Conservation (phyloP, 148 eudicot genomes). For the Camellia sinensis region DNA sequence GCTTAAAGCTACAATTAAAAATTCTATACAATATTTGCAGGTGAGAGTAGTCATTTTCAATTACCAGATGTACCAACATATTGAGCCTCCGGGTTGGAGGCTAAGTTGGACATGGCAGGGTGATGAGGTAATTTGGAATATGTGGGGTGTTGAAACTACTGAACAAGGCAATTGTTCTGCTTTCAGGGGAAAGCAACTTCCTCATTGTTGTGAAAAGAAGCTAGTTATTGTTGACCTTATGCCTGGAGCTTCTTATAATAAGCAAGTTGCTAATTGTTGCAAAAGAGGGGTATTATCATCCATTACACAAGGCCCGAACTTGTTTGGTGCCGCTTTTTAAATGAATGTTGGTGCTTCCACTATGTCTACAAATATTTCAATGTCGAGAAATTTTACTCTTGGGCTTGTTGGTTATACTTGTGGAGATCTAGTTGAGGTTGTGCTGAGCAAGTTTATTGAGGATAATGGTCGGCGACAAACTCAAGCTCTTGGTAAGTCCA, state of each 20-base stretch:
- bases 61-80: slow-evolving; percentile 66
- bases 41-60: slow-evolving; percentile 53
- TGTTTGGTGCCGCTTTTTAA: slow-evolving; percentile 43
- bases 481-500: slow-evolving; percentile 69
- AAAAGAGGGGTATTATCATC: slow-evolving; percentile 65
- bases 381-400: slow-evolving; percentile 33
- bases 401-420: slow-evolving; percentile 72
- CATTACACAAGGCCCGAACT: slow-evolving; percentile 45
- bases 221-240: slow-evolving; percentile 71
- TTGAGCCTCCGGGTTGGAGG: slow-evolving; percentile 74
- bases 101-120: slow-evolving; percentile 68
- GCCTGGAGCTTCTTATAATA: slow-evolving; percentile 50
- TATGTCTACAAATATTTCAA: no score
- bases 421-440: slow-evolving; percentile 45
- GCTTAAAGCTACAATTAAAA: neutral
- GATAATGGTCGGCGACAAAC: slow-evolving; percentile 72
- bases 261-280: slow-evolving; percentile 67
- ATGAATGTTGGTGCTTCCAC: slow-evolving; percentile 45
- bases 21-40: slow-evolving; percentile 25
- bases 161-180: slow-evolving; percentile 73
- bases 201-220: slow-evolving; percentile 62
- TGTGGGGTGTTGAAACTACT: slow-evolving; percentile 71
- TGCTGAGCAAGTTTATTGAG: slow-evolving; percentile 50
- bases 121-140: slow-evolving; percentile 60
- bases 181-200: slow-evolving; percentile 38